A percentile compares a stretch with the other conserved stretches of the same genome.
These are phyloP conservation scores for Chimonanthus praecox DNA, from an alignment of 164 flowering plant genomes.

Conservation along the genomic window DNA sequence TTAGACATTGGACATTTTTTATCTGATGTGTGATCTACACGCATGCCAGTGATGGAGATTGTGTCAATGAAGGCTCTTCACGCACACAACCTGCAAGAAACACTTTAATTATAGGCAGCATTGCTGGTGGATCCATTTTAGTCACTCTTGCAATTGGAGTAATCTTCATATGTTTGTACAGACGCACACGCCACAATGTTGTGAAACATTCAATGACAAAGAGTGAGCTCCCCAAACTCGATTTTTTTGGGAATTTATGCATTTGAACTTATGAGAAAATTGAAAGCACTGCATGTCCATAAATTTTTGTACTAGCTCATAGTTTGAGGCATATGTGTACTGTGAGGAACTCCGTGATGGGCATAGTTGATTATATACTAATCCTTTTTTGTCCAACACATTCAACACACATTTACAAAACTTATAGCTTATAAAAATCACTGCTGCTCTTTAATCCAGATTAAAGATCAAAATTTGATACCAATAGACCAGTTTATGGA, in stretches of 20 bases:
- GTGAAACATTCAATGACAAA: conserved; percentile 20
- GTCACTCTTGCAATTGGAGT: conserved; percentile 32
- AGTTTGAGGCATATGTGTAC: too few relatives aligned
- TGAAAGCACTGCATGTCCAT: background rate
- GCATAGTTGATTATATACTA: too few relatives aligned
- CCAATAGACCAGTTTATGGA: too few relatives aligned
- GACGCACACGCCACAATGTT: conserved; percentile 10
- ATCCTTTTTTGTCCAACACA: too few relatives aligned
- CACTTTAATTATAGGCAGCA: conserved; percentile 32
- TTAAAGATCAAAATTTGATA: too few relatives aligned
- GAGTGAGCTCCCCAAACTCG: conserved; percentile 36
- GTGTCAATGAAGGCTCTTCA: conserved; percentile 23
- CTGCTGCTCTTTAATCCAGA: too few relatives aligned
- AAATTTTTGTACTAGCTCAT: too few relatives aligned
- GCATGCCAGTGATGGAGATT: conserved; percentile 43
- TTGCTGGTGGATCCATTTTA: conserved; percentile 40
- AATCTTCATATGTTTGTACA: conserved; percentile 27
- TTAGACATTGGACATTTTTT: background rate
- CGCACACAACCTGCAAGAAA: conserved; percentile 1
- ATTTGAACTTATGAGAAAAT: background rate
- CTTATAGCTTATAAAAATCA: too few relatives aligned
- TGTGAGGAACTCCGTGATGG: too few relatives aligned
- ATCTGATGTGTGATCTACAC: background rate
- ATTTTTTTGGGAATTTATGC: background rate
- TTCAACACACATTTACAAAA: too few relatives aligned